Percentiles rank a stretch among this genome's conserved stretches.
Conservation (phyloP, 305 asterid genomes). For the Salvia sclarea region DNA sequence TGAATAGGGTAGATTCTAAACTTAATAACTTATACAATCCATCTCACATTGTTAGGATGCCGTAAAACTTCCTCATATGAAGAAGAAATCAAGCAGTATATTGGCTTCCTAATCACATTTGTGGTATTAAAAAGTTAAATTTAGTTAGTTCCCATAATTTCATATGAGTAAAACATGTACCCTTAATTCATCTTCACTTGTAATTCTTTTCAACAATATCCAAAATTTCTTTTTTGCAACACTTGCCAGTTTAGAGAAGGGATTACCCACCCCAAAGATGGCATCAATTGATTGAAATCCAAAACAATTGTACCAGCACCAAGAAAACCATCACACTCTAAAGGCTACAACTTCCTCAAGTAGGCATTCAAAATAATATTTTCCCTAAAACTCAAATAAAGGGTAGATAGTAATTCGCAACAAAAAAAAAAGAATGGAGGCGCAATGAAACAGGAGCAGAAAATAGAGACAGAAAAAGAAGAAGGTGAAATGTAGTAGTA, state of each 20-base stretch:
- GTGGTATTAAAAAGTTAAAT: not conserved
- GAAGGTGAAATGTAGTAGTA: slow-evolving; percentile 13
- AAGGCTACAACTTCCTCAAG: not conserved
- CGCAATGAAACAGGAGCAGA: slow-evolving; percentile 26
- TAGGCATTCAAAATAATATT: too few relatives aligned
- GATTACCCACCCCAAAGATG: slow-evolving; percentile 18
- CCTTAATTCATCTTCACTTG: not conserved
- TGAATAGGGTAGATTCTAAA: not conserved
- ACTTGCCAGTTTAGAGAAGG: not conserved
- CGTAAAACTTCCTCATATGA: not conserved
- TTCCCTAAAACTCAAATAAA: not conserved
- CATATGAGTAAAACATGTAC: too few relatives aligned
- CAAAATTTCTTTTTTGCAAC: not conserved
- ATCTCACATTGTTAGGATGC: not conserved
- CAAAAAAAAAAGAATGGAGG: not conserved
- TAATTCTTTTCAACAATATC: not conserved
- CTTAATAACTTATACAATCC: not conserved
- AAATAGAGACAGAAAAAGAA: not conserved
- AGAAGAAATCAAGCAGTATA: not conserved
- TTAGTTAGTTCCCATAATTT: not conserved
- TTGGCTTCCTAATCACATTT: not conserved
- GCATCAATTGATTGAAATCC: slow-evolving; percentile 3
- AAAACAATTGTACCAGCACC: not conserved
- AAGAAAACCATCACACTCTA: not conserved
- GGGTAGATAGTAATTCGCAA: too few relatives aligned